phyloP scores from a whole-genome alignment of 345 rosid species.

The Psidium guajava region DNA sequence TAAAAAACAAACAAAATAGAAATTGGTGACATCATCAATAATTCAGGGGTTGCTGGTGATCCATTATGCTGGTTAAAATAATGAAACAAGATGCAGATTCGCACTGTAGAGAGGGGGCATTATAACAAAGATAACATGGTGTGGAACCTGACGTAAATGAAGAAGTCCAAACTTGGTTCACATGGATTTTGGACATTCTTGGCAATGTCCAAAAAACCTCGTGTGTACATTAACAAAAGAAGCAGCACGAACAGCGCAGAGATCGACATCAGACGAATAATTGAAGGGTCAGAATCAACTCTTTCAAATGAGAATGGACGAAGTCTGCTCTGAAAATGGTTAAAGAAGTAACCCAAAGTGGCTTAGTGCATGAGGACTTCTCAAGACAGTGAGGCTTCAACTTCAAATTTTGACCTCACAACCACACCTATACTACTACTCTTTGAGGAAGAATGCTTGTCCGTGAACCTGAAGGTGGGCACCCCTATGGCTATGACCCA shows the following conservation, averaged over 20 bases:
- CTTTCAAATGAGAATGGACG: background rate
- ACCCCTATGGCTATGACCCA: background rate
- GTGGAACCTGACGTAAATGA: background rate
- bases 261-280: background rate
- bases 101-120: background rate
- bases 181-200: background rate
- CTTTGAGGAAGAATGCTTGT: background rate
- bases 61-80: background rate
- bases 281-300: background rate
- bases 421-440: background rate
- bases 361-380: background rate
- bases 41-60: background rate
- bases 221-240: background rate
- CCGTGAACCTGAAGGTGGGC: background rate
- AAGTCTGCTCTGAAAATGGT: background rate
- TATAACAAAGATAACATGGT: background rate
- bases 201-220: background rate
- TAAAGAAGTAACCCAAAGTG: background rate
- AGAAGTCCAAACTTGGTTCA: background rate
- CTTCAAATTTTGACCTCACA: background rate
- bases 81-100: background rate
- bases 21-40: background rate
- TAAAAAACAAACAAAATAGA: no score
- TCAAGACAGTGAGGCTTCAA: background rate
- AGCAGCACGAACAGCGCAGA: background rate